These are phyloP conservation scores for Geranium brycei DNA, from an alignment of 345 rosid species.

Conservation along the genomic window DNA sequence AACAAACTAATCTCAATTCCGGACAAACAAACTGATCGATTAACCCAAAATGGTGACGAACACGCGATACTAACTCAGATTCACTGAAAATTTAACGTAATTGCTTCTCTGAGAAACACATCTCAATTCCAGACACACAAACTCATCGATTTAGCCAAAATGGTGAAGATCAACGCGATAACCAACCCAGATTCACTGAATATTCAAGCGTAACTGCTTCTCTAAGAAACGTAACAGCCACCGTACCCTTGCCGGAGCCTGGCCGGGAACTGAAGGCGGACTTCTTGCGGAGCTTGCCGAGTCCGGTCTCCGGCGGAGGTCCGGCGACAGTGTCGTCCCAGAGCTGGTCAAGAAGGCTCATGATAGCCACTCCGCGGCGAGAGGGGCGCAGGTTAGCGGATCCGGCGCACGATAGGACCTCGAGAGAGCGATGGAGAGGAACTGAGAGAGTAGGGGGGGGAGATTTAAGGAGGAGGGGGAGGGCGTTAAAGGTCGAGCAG, in stretches of 20 bases:
- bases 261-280: slow-evolving; percentile 47
- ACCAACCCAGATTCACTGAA: too few relatives aligned
- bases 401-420: background rate
- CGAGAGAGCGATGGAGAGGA: too few relatives aligned
- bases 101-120: too few relatives aligned
- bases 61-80: too few relatives aligned
- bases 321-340: slow-evolving; percentile 99
- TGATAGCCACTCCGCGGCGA: slow-evolving; percentile 9
- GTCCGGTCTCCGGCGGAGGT: slow-evolving; percentile 83
- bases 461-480: slow-evolving; percentile 18
- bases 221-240: background rate
- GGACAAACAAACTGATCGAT: too few relatives aligned
- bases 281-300: slow-evolving; percentile 83
- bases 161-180: too few relatives aligned
- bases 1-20: too few relatives aligned
- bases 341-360: slow-evolving; percentile 83
- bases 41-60: too few relatives aligned
- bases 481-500: slow-evolving; percentile 16
- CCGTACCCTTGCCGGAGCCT: slow-evolving; percentile 78
- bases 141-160: too few relatives aligned
- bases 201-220: too few relatives aligned
- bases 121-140: too few relatives aligned
- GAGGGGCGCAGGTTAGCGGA: background rate
- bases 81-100: too few relatives aligned
- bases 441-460: background rate